phyloP scores from a whole-genome alignment of 2,329 filamentous ascomycete genomes.

The Tolypocladium ovalisporum region DNA sequence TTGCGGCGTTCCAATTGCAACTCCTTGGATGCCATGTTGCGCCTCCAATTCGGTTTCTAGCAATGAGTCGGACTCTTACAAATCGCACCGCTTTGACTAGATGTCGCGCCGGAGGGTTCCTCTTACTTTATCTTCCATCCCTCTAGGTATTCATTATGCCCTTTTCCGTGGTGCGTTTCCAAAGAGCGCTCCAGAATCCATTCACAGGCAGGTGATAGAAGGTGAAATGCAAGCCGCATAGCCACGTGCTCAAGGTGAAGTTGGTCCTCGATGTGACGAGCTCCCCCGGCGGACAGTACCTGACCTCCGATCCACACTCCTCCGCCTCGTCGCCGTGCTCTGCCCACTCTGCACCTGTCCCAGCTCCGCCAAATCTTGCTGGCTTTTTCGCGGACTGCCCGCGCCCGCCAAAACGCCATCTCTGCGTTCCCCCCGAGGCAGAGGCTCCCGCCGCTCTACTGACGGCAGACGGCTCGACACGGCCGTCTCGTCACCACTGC shows the following conservation, averaged over 20 bases:
- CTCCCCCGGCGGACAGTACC: not conserved
- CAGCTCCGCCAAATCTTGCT: slow-evolving; percentile 23
- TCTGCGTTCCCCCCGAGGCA: slow-evolving; percentile 3
- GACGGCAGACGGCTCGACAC: slow-evolving; percentile 5
- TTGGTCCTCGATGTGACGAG: not conserved
- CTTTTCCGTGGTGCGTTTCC: too few species aligned
- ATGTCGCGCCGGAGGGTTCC: too few species aligned
- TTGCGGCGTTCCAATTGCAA: not conserved
- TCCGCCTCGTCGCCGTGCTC: slow-evolving; percentile 18
- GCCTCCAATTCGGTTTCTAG: not conserved
- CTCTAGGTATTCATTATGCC: too few species aligned
- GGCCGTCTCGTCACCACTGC: slow-evolving; percentile 9
- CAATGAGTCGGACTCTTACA: not conserved
- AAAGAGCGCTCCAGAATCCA: too few species aligned
- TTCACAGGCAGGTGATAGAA: too few species aligned
- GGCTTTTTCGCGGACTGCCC: slow-evolving; percentile 17
- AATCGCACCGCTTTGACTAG: not conserved
- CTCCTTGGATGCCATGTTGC: not conserved
- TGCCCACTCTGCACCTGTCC: slow-evolving; percentile 16
- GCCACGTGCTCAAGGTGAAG: not conserved
- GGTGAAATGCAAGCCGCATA: not conserved
- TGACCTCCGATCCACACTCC: slow-evolving; percentile 10
- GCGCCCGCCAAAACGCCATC: slow-evolving; percentile 16
- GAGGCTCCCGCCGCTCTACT: slow-evolving; percentile 1
- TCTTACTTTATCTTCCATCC: too few species aligned